Evolutionary conservation across 2,329 filamentous ascomycete genomes (phyloP).

Genomic region (Ophiostoma fasciatum): DNA sequence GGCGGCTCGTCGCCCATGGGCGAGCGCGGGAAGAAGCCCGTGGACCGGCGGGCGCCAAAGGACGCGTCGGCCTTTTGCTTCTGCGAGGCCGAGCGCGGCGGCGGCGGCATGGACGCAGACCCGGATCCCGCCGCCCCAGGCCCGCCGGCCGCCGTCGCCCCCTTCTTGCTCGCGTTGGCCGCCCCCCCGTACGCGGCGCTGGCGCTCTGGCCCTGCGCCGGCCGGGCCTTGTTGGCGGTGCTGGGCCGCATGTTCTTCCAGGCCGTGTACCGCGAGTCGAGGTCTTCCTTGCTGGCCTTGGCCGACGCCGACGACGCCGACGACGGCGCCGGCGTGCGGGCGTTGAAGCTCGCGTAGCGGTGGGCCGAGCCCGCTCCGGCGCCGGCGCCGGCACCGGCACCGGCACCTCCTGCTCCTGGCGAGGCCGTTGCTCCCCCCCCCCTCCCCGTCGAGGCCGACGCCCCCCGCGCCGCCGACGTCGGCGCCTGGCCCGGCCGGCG

Average conservation of each 20-base stretch:
- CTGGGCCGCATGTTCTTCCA: slow-evolving; percentile 21
- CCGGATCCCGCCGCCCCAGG: too few relatives aligned
- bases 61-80: slow-evolving; percentile 38
- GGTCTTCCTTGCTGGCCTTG: slow-evolving; percentile 11
- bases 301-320: too few relatives aligned
- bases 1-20: slow-evolving; percentile 38
- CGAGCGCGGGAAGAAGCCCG: slow-evolving; percentile 35
- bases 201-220: slow-evolving; percentile 11
- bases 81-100: slow-evolving; percentile 35
- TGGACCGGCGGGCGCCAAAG: slow-evolving; percentile 32
- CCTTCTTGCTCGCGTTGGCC: slow-evolving; percentile 6
- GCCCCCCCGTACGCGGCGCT: slow-evolving; percentile 8
- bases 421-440: too few relatives aligned
- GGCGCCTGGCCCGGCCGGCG: slow-evolving; percentile 13
- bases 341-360: slow-evolving; percentile 13
- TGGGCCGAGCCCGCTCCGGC: slow-evolving; percentile 12
- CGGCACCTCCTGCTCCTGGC: too few relatives aligned
- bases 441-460: slow-evolving; percentile 12
- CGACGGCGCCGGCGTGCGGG: slow-evolving; percentile 8
- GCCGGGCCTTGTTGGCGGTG: slow-evolving; percentile 7
- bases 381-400: slow-evolving; percentile 10
- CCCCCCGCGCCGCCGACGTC: slow-evolving; percentile 8
- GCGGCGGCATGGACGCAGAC: slow-evolving; percentile 12
- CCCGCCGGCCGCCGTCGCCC: slow-evolving; percentile 13
- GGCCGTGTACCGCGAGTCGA: slow-evolving; percentile 17